These are phyloP conservation scores for Pythium diclinum DNA, from an alignment of 352 stramenopile genomes.

Conservation along the genomic window DNA sequence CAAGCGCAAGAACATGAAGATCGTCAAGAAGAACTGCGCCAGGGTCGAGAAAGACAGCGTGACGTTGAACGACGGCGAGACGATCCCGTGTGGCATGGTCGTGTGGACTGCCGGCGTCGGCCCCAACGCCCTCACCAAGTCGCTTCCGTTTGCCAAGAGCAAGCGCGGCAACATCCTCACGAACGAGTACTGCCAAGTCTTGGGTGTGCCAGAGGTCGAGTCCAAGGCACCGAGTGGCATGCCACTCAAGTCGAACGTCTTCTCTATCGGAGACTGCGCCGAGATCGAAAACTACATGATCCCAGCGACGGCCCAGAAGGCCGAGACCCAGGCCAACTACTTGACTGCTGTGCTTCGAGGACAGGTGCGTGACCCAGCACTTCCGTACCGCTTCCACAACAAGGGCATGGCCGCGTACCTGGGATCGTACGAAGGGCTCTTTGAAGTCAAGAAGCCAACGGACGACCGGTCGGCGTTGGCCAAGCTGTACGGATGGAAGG, in stretches of 20 bases:
- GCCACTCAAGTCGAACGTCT: constrained; percentile 83
- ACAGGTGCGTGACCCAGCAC: constrained; percentile 42
- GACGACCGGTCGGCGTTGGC: constrained; percentile 41
- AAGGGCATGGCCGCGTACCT: constrained; percentile 95
- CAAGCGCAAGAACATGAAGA: constrained; percentile 72
- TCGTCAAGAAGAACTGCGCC: constrained; percentile 80
- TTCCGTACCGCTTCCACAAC: constrained; percentile 69
- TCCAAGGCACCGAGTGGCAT: constrained; percentile 54
- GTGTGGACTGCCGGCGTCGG: constrained; percentile 80
- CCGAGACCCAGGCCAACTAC: constrained; percentile 73
- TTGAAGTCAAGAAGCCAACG: constrained; percentile 53
- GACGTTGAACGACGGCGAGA: constrained; percentile 53
- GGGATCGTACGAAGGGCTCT: constrained; percentile 92
- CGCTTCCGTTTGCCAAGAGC: constrained; percentile 71
- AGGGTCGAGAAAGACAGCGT: constrained; percentile 64
- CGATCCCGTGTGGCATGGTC: constrained; percentile 57
- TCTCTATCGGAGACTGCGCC: constrained; percentile 95
- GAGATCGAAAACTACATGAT: constrained; percentile 83
- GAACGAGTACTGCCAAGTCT: constrained; percentile 81
- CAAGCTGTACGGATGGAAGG: constrained; percentile 82
- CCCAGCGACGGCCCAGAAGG: constrained; percentile 92
- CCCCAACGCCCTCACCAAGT: constrained; percentile 79
- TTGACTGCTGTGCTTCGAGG: constrained; percentile 54
- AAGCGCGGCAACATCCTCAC: constrained; percentile 80
- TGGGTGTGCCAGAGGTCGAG: constrained; percentile 59